These are phyloP conservation scores for Cucurbita moschata DNA, from an alignment of 306 rosid genomes.

Conservation along the genomic window DNA sequence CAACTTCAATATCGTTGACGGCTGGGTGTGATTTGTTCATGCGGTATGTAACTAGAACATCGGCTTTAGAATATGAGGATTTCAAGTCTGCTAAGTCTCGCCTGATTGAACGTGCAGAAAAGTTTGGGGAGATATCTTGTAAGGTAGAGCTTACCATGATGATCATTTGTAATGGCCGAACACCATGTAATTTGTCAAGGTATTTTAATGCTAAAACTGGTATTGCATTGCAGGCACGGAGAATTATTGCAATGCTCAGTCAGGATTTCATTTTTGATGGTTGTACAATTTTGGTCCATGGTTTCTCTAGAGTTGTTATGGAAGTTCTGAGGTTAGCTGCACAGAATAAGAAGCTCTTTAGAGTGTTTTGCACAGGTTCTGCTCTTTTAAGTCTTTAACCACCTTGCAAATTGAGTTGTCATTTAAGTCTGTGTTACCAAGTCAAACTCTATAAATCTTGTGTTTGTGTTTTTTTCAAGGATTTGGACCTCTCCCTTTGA, in stretches of 20 bases:
- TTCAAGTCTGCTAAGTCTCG: slow-evolving; percentile 79
- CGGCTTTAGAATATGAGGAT: slow-evolving; percentile 85
- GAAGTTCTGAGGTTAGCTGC: slow-evolving; percentile 77
- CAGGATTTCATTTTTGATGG: slow-evolving; percentile 90
- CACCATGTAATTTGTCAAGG: background rate
- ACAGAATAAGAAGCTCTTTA: slow-evolving; percentile 58
- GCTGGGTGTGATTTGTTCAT: slow-evolving; percentile 87
- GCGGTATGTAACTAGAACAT: slow-evolving; percentile 82
- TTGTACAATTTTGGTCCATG: slow-evolving; percentile 88
- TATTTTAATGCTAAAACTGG: background rate
- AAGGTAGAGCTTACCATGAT: slow-evolving; percentile 30
- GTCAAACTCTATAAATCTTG: background rate
- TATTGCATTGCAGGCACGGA: slow-evolving; percentile 56
- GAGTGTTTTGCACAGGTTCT: slow-evolving; percentile 87
- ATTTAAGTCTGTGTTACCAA: background rate
- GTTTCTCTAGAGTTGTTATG: slow-evolving; percentile 81
- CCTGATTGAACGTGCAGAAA: slow-evolving; percentile 93
- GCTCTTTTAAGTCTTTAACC: background rate
- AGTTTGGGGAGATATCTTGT: slow-evolving; percentile 79
- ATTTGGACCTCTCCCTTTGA: background rate
- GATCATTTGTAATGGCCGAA: background rate
- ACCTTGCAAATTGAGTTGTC: background rate
- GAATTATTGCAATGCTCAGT: slow-evolving; percentile 73
- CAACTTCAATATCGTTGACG: slow-evolving; percentile 80
- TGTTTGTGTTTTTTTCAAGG: background rate